Conservation (phyloP, 1,284 basidiomycete species). For the Xerocomus amazonicus region DNA sequence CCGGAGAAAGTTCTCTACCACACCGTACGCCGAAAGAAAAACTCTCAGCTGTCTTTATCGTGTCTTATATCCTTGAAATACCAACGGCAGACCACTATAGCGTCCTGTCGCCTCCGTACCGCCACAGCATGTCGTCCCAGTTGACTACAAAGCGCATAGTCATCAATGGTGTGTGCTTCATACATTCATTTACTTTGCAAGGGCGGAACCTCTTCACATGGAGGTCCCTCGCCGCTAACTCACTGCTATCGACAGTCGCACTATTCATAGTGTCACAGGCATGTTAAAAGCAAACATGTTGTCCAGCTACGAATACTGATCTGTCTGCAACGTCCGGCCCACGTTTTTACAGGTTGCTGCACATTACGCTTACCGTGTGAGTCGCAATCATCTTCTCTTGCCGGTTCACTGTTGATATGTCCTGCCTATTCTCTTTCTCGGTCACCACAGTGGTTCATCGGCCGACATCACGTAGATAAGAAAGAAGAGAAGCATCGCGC, state of each 20-base stretch:
- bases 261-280: slow-evolving; percentile 63
- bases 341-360: slow-evolving; percentile 40
- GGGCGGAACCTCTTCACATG: neutral
- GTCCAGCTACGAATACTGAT: neutral
- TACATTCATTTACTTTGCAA: neutral
- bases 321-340: neutral
- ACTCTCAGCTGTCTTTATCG: no score
- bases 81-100: neutral
- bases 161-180: slow-evolving; percentile 22
- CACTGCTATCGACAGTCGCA: slow-evolving; percentile 41
- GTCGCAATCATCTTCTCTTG: slow-evolving; percentile 15
- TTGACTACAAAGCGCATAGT: slow-evolving; percentile 24
- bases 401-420: neutral
- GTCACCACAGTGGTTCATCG: slow-evolving; percentile 42
- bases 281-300: slow-evolving; percentile 25
- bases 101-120: neutral
- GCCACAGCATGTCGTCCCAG: slow-evolving; percentile 23
- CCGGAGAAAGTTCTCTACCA: no score
- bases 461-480: slow-evolving; percentile 54
- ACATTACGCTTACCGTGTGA: slow-evolving; percentile 48
- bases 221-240: slow-evolving; percentile 10
- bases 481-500: slow-evolving; percentile 65
- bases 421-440: neutral
- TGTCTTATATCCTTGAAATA: no score
- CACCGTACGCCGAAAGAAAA: no score